Percentiles rank a stretch among this genome's conserved stretches.
Conservation (phyloP, 441 rosid species). For the Hypseocharis bilobata region DNA sequence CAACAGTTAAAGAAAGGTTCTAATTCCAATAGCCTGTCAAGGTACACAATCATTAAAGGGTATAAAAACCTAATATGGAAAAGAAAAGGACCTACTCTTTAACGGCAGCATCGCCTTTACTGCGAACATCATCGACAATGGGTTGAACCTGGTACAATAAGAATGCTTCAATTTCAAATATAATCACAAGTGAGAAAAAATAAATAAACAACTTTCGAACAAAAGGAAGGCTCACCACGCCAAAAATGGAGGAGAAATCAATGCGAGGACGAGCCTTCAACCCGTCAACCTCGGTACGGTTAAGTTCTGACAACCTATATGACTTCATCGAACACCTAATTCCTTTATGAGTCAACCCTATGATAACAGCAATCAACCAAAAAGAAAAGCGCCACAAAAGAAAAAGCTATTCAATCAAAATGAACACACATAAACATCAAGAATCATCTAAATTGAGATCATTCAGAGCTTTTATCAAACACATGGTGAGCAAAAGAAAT, state of each 20-base stretch:
- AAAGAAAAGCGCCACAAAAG: neutral
- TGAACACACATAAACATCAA: neutral
- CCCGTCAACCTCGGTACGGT: slow-evolving; percentile 40
- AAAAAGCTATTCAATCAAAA: neutral
- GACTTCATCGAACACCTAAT: slow-evolving; percentile 67
- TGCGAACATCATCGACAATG: slow-evolving; percentile 67
- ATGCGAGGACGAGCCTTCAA: slow-evolving; percentile 82
- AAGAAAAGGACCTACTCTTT: slow-evolving; percentile 45
- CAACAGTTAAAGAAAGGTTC: neutral
- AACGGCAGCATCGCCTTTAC: slow-evolving; percentile 73
- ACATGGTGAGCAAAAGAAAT: neutral
- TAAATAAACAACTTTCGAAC: neutral
- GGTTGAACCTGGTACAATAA: slow-evolving; percentile 44
- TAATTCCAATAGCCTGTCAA: neutral
- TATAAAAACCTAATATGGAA: neutral
- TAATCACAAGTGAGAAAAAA: neutral
- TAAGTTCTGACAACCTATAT: slow-evolving; percentile 59
- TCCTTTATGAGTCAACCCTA: slow-evolving; percentile 25
- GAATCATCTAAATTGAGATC: neutral
- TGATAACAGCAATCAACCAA: neutral
- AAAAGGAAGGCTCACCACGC: slow-evolving; percentile 31
- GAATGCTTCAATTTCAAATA: neutral
- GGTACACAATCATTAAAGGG: neutral
- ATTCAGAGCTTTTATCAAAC: neutral
- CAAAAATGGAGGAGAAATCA: slow-evolving; percentile 68